phyloP scores from a whole-genome alignment of 2,329 filamentous ascomycete genomes.

The Phoma sp. region DNA sequence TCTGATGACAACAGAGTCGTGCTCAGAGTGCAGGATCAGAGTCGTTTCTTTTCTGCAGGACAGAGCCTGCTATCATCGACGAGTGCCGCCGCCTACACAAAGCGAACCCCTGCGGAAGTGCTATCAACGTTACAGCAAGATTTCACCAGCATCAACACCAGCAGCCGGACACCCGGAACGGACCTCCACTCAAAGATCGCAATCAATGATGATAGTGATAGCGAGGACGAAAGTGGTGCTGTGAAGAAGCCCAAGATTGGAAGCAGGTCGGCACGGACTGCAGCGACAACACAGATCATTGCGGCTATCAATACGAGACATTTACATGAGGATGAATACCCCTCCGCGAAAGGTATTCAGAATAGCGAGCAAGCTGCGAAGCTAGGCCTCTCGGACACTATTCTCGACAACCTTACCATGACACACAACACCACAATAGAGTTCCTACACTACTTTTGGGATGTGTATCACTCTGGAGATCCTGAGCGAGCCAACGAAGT shows the following conservation, averaged over 20 bases:
- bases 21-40: constrained; percentile 88
- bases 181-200: constrained; percentile 71
- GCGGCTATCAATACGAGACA: constrained; percentile 69
- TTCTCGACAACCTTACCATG: constrained; percentile 70
- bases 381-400: constrained; percentile 48
- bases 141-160: constrained; percentile 57
- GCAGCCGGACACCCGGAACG: constrained; percentile 44
- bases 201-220: constrained; percentile 69
- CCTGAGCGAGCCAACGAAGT: constrained; percentile 81
- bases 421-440: constrained; percentile 94
- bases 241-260: constrained; percentile 67
- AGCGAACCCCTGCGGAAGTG: constrained; percentile 74
- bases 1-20: constrained; percentile 78
- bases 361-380: constrained; percentile 41
- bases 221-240: constrained; percentile 66
- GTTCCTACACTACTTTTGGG: constrained; percentile 98
- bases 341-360: constrained; percentile 30
- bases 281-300: constrained; percentile 72
- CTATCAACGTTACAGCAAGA: constrained; percentile 70
- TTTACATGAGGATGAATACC: constrained; percentile 59
- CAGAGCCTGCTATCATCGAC: constrained; percentile 53
- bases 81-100: constrained; percentile 66
- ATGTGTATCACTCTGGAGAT: constrained; percentile 87
- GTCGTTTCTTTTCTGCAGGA: constrained; percentile 73
- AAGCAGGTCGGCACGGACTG: constrained; percentile 70